Evolutionary conservation across 768 basidiomycete species (phyloP).

Genomic region (Boletus coccyginus): DNA sequence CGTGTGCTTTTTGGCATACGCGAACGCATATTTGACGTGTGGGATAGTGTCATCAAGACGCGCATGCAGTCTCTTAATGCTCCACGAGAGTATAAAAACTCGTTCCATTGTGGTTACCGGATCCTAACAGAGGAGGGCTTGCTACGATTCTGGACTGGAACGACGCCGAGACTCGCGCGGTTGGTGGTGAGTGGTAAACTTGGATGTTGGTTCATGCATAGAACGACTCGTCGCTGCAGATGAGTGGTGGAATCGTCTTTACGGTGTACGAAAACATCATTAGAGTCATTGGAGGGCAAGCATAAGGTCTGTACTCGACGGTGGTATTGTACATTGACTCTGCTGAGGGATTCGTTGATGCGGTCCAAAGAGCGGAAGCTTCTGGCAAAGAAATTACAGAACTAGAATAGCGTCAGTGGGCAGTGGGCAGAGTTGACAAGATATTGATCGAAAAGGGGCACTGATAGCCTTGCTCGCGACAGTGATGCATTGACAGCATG

Average conservation of each 20-base stretch:
- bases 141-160: conserved; percentile 93
- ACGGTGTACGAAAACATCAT: conserved; percentile 88
- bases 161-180: conserved; percentile 84
- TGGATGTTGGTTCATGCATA: not conserved
- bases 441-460: conserved; percentile 9
- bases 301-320: not conserved
- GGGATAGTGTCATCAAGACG: conserved; percentile 86
- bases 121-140: conserved; percentile 94
- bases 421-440: conserved; percentile 22
- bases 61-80: conserved; percentile 95
- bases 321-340: not conserved
- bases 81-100: conserved; percentile 80
- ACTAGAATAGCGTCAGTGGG: conserved; percentile 18
- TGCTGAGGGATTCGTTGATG: conserved; percentile 10
- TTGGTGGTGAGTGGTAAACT: conserved; percentile 60
- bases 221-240: conserved; percentile 38
- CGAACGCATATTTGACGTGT: not conserved
- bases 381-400: conserved; percentile 11
- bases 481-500: not conserved
- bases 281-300: conserved; percentile 38
- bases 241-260: conserved; percentile 92
- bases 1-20: conserved; percentile 19
- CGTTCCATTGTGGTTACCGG: conserved; percentile 93
- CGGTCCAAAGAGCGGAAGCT: conserved; percentile 6
- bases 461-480: conserved; percentile 1